A percentile compares a stretch with the other conserved stretches of the same genome.
Conservation (phyloP, 2,329 filamentous ascomycete species). For the Elsinoe batatas region DNA sequence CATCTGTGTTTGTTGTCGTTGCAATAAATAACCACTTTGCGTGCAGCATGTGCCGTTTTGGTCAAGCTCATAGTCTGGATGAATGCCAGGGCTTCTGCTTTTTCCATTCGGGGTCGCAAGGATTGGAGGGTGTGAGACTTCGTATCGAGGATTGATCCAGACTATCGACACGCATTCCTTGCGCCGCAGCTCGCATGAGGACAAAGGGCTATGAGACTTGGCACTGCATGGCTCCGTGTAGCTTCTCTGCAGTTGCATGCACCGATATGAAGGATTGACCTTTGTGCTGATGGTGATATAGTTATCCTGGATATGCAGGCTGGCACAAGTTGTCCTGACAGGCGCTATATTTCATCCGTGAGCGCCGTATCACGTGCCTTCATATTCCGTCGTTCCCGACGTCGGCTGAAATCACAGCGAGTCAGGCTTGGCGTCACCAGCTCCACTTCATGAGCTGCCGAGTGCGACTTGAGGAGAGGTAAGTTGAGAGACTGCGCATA, state of each 20-base stretch:
- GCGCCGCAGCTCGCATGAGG: neutral
- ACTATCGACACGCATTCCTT: constrained; percentile 1
- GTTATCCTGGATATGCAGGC: too few species aligned
- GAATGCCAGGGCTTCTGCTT: neutral
- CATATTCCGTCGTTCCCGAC: neutral
- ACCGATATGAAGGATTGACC: too few species aligned
- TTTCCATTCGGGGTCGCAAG: neutral
- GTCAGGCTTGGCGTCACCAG: neutral
- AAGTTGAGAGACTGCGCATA: too few species aligned
- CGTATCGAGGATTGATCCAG: neutral
- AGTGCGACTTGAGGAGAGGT: neutral
- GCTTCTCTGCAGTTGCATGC: too few species aligned
- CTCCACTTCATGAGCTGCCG: neutral
- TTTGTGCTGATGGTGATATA: too few species aligned
- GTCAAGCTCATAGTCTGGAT: neutral
- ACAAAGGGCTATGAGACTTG: neutral
- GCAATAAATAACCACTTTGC: neutral
- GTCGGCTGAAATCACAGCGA: neutral
- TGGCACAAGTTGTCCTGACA: too few species aligned
- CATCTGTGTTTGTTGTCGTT: neutral
- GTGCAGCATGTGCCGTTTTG: neutral
- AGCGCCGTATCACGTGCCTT: neutral
- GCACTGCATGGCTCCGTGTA: neutral
- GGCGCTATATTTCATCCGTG: too few species aligned
- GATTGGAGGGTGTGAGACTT: constrained; percentile 1